Conservation (phyloP, 2,329 filamentous ascomycete species). For the Cercospora sesami region DNA sequence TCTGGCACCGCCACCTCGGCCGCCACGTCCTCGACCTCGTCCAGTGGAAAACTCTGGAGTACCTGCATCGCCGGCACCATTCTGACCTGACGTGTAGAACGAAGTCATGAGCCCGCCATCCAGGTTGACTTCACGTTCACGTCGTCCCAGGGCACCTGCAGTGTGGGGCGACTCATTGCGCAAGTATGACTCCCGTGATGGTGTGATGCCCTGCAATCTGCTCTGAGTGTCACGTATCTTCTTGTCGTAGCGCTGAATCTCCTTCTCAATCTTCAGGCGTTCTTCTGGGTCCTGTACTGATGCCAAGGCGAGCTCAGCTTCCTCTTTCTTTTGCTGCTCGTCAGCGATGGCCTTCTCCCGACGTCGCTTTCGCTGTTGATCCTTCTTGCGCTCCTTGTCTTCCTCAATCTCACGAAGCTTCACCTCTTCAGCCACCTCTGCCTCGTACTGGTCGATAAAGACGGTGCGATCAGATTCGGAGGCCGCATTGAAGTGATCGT, state of each 20-base stretch:
- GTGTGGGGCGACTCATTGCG: constrained; percentile 62
- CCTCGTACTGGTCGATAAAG: constrained; percentile 74
- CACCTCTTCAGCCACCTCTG: constrained; percentile 80
- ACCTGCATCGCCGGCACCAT: constrained; percentile 28
- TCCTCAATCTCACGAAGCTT: constrained; percentile 86
- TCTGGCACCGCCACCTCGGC: constrained; percentile 51
- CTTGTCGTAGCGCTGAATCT: constrained; percentile 86
- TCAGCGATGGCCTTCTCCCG: constrained; percentile 92
- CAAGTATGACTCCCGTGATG: constrained; percentile 63
- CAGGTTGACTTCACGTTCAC: constrained; percentile 64
- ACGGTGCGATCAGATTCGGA: constrained; percentile 71
- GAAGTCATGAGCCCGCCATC: constrained; percentile 83
- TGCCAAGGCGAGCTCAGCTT: constrained; percentile 74
- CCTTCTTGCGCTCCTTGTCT: constrained; percentile 99
- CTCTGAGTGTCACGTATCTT: constrained; percentile 89
- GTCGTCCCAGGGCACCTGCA: constrained; percentile 31
- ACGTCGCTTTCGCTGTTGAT: constrained; percentile 96
- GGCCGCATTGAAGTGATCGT: constrained; percentile 64
- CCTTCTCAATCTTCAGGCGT: constrained; percentile 74
- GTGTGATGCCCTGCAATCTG: constrained; percentile 79
- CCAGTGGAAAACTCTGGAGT: constrained; percentile 33
- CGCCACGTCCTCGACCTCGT: constrained; percentile 49
- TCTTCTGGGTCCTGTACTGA: constrained; percentile 80
- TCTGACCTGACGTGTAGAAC: constrained; percentile 58
- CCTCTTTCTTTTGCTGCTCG: constrained; percentile 78